A percentile compares a stretch with the other conserved stretches of the same genome.
These are phyloP conservation scores for Dothidotthia symphoricarpi DNA, from an alignment of 2,329 filamentous ascomycete genomes.

Conservation along the genomic window DNA sequence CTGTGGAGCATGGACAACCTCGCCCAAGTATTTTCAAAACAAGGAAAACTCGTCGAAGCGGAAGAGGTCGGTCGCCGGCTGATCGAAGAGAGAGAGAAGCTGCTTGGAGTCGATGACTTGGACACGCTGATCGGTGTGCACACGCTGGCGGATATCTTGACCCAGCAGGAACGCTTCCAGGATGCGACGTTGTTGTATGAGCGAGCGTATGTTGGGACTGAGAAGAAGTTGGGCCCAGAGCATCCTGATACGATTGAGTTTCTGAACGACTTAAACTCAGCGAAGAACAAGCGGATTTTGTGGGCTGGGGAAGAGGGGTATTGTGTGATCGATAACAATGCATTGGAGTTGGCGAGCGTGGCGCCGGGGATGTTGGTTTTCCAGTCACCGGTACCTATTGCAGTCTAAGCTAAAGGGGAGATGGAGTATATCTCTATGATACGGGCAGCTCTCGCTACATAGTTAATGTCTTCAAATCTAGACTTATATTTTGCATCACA, in stretches of 20 bases:
- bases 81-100: neutral
- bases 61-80: neutral
- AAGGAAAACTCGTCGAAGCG: neutral
- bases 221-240: slow-evolving; percentile 4
- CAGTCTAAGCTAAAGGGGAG: too few relatives aligned
- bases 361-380: too few relatives aligned
- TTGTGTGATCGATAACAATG: too few relatives aligned
- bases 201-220: slow-evolving; percentile 1
- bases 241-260: slow-evolving; percentile 4
- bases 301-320: too few relatives aligned
- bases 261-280: neutral
- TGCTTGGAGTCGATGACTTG: slow-evolving; percentile 2
- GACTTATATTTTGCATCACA: too few relatives aligned
- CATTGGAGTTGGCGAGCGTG: too few relatives aligned
- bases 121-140: slow-evolving; percentile 3
- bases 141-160: neutral
- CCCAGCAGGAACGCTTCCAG: slow-evolving; percentile 1
- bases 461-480: too few relatives aligned
- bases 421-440: too few relatives aligned
- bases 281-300: too few relatives aligned
- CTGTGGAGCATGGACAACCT: slow-evolving; percentile 2
- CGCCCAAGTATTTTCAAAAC: neutral
- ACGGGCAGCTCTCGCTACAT: too few relatives aligned
- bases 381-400: too few relatives aligned
- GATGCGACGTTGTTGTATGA: slow-evolving; percentile 3